These are phyloP conservation scores for Gyrodon lividus DNA, from an alignment of 768 basidiomycete genomes.

Conservation along the genomic window DNA sequence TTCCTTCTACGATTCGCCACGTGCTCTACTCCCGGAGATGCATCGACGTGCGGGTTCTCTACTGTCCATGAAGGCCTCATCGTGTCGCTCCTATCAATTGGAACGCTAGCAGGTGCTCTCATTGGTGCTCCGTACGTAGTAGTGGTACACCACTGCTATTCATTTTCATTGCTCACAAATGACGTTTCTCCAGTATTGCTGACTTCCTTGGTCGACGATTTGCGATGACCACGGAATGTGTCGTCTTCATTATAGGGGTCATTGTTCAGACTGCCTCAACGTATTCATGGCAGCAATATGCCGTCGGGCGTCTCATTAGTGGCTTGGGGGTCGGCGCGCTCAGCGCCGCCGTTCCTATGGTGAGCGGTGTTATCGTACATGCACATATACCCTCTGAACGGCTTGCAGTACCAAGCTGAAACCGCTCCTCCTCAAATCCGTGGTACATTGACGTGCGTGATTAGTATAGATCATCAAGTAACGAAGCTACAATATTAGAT, in stretches of 20 bases:
- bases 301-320: slow-evolving; percentile 61
- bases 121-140: slow-evolving; percentile 55
- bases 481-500: background rate
- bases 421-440: slow-evolving; percentile 71
- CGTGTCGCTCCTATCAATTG: slow-evolving; percentile 69
- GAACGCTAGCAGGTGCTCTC: slow-evolving; percentile 63
- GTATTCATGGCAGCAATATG: slow-evolving; percentile 62
- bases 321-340: slow-evolving; percentile 71
- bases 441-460: slow-evolving; percentile 52
- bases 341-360: slow-evolving; percentile 67
- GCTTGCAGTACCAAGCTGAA: slow-evolving; percentile 61
- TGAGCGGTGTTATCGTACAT: slow-evolving; percentile 16
- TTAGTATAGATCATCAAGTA: too few species aligned
- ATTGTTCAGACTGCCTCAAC: slow-evolving; percentile 55
- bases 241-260: slow-evolving; percentile 58
- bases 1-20: slow-evolving; percentile 63
- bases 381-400: slow-evolving; percentile 4
- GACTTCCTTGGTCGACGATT: slow-evolving; percentile 64
- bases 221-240: slow-evolving; percentile 64
- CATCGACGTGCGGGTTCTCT: slow-evolving; percentile 49
- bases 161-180: slow-evolving; percentile 2
- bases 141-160: background rate
- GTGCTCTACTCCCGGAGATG: slow-evolving; percentile 41
- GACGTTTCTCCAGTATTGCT: slow-evolving; percentile 42
- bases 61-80: slow-evolving; percentile 63